Base-by-base conservation (phyloP, 108 stramenopile genomes). In the Licmophora abbreviata region DNA sequence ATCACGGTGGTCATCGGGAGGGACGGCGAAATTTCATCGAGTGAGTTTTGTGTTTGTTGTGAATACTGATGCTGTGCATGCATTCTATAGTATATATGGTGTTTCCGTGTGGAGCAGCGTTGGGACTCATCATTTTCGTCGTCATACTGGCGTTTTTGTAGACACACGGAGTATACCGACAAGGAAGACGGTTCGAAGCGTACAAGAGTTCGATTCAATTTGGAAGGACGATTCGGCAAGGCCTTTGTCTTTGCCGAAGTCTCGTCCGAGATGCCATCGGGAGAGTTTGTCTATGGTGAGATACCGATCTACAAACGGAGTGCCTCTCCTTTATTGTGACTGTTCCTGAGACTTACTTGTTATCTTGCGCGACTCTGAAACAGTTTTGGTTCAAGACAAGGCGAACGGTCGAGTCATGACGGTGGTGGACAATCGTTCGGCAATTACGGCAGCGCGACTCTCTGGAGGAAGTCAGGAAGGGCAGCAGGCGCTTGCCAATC, bases 11-110 rank as follows among this genome's bases (percentile, higher is more conserved):
- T 6, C 86, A 87, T 58, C 92, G 93, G 8, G 96, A 95, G 61
- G 96, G 96, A 21, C 79, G 96, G 8, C 73, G 96, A 8, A 95
- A 95, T 59, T 95, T 94, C 56, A 79, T 97, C 29, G 93, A 97
- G n/a, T n/a, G n/a, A n/a, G n/a, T n/a, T n/a, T n/a, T n/a, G n/a
- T n/a, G n/a, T n/a, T n/a, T n/a, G n/a, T n/a, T n/a, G n/a, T n/a
- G n/a, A n/a, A n/a, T n/a, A n/a, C n/a, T n/a, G n/a, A n/a, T n/a
- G n/a, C n/a, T n/a, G n/a, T n/a, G n/a, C n/a, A n/a, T n/a, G n/a
- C n/a, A n/a, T n/a, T n/a, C n/a, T n/a, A n/a, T n/a, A n/a, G n/a
- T n/a, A n/a, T n/a, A n/a, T n/a, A n/a, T n/a, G n/a, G n/a, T n/a
- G n/a, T n/a, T n/a, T n/a, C n/a, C n/a, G n/a, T n/a, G n/a, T n/a